Base-by-base conservation (phyloP, 306 rosid species). In the Spatholobus suberectus region DNA sequence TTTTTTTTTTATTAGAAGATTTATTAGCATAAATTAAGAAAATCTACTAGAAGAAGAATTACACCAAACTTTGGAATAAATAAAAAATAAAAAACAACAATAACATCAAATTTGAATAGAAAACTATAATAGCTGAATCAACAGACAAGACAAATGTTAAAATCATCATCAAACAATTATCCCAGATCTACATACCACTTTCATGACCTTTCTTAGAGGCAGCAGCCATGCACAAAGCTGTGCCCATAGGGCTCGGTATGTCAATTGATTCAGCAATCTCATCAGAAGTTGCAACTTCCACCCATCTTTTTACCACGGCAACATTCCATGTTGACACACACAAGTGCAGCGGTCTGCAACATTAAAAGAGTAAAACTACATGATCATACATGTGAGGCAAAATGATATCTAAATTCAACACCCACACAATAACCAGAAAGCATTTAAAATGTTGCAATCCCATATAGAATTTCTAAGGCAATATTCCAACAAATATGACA, bases 151-250 rank as follows among this genome's bases (percentile, higher is more conserved):
- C 17, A 23, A 8, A 5, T 15, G 32, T 37, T 78, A 23, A 52
- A 79, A 68, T 79, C 47, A 17, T 51, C 6, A 66, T 47, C 17
- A 12, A 38, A 46, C 34, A 54, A 54, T 68, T 32, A 20, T 68
- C 58, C 57, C 21, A 51, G n/a, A 32, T 52, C 13, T 37, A 13
- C n/a, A 20, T 90, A 92, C 97, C 97, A 84, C 68, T 85, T 89
- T 89, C 92, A 85, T 87, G 93, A 73, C 88, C 94, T 80, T 89
- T 90, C 89, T 92, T 92, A 52, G 90, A 80, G 47, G 91, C 89
- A 86, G 94, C 94, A 9, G 97, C 97, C 91, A 92, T 88, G 65
- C 97, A 92, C 86, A 92, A 83, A 5, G 97, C 92, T 46, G 92
- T 90, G 77, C 97, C 97, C 83, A 84, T 75, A 49, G 93, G 83